Conservation (phyloP, 495 filamentous ascomycete genomes). For the Massariosphaeria phaeospora region DNA sequence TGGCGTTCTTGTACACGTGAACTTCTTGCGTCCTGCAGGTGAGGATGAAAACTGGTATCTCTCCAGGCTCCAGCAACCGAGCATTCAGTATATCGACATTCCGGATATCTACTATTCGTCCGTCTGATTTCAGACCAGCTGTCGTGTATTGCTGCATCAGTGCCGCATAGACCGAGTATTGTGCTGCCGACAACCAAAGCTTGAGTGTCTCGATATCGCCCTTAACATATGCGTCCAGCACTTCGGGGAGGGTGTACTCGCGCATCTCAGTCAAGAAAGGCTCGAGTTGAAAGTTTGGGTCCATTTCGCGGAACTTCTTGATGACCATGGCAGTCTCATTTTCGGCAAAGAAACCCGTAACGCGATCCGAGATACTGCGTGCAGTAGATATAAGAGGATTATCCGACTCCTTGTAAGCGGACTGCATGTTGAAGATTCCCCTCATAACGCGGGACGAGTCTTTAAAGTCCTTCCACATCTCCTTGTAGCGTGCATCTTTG, state of each 20-base stretch:
- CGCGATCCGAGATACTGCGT: slow-evolving; percentile 83
- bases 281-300: slow-evolving; percentile 91
- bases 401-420: slow-evolving; percentile 87
- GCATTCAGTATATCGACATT: slow-evolving; percentile 87
- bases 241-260: slow-evolving; percentile 96
- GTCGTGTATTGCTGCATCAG: slow-evolving; percentile 91
- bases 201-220: slow-evolving; percentile 86
- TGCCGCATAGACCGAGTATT: slow-evolving; percentile 90
- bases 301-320: slow-evolving; percentile 96
- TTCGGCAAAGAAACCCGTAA: slow-evolving; percentile 95
- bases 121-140: slow-evolving; percentile 87
- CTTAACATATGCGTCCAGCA: slow-evolving; percentile 96
- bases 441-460: slow-evolving; percentile 87
- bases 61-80: slow-evolving; percentile 89
- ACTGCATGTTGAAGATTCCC: slow-evolving; percentile 74
- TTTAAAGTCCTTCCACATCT: slow-evolving; percentile 88
- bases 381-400: slow-evolving; percentile 92
- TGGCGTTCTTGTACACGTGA: slow-evolving; percentile 88
- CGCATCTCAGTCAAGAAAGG: slow-evolving; percentile 89
- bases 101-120: slow-evolving; percentile 88
- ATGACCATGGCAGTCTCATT: slow-evolving; percentile 96
- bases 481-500: slow-evolving; percentile 94
- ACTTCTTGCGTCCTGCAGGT: slow-evolving; percentile 97
- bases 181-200: slow-evolving; percentile 90
- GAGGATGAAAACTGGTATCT: slow-evolving; percentile 95